Evolutionary conservation across 768 basidiomycete genomes (phyloP).

Genomic region (Leucocoprinus birnbaumii): DNA sequence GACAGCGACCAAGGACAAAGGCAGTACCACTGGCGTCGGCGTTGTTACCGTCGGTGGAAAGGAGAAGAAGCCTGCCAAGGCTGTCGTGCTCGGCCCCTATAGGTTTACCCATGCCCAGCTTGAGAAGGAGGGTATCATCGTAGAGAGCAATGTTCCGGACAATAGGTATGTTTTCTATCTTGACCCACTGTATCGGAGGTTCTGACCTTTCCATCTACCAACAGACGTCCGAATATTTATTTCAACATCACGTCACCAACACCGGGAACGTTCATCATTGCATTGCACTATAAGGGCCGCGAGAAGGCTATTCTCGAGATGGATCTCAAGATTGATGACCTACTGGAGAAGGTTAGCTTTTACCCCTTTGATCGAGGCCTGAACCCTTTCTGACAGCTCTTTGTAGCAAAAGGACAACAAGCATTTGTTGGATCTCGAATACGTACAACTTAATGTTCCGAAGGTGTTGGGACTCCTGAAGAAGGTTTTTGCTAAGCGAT

Average conservation of each 20-base stretch:
- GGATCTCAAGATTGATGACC: slow-evolving; percentile 98
- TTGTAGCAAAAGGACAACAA: slow-evolving; percentile 98
- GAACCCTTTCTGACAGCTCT: slow-evolving; percentile 9
- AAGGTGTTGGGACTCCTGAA: slow-evolving; percentile 91
- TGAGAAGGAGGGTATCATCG: slow-evolving; percentile 99
- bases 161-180: slow-evolving; percentile 63
- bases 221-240: slow-evolving; percentile 94
- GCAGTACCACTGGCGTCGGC: slow-evolving; percentile 83
- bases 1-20: slow-evolving; percentile 86
- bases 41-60: slow-evolving; percentile 96
- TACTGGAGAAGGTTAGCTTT: slow-evolving; percentile 84
- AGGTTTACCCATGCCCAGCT: slow-evolving; percentile 97
- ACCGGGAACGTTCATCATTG: slow-evolving; percentile 98
- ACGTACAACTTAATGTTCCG: slow-evolving; percentile 95
- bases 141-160: slow-evolving; percentile 98
- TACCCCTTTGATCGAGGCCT: neutral
- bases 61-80: slow-evolving; percentile 90
- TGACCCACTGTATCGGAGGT: slow-evolving; percentile 5
- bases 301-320: slow-evolving; percentile 99
- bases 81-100: slow-evolving; percentile 89
- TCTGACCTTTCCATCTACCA: slow-evolving; percentile 12
- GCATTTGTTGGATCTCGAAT: slow-evolving; percentile 93
- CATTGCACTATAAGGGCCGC: slow-evolving; percentile 96
- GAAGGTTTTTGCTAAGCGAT: slow-evolving; percentile 91
- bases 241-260: slow-evolving; percentile 98